A percentile compares a stretch with the other conserved stretches of the same genome.
These are phyloP conservation scores for Aspergillus arachidicola DNA, from an alignment of 2,329 filamentous ascomycete species.

Conservation along the genomic window DNA sequence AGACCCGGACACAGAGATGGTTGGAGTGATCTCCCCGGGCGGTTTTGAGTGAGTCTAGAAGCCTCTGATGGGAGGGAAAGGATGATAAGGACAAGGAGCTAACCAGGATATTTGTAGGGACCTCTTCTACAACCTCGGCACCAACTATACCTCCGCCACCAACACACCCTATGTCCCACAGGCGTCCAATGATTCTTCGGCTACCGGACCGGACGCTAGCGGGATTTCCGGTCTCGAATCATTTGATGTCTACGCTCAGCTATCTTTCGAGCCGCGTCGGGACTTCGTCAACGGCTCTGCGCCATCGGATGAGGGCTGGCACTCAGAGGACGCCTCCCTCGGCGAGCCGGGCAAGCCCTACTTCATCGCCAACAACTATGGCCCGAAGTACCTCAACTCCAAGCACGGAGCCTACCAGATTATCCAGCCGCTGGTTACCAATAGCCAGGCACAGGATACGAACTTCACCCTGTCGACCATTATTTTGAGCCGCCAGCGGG, in stretches of 20 bases:
- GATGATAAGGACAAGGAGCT: background rate
- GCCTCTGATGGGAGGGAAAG: background rate
- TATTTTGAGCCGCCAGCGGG: slow-evolving; percentile 36
- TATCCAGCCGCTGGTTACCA: slow-evolving; percentile 48
- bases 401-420: slow-evolving; percentile 45
- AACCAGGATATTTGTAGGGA: slow-evolving; percentile 22
- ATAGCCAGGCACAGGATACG: slow-evolving; percentile 38
- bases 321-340: slow-evolving; percentile 41
- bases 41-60: slow-evolving; percentile 47
- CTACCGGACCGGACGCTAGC: slow-evolving; percentile 29
- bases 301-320: slow-evolving; percentile 39
- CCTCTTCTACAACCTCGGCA: slow-evolving; percentile 47
- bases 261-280: slow-evolving; percentile 43
- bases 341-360: slow-evolving; percentile 40
- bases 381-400: slow-evolving; percentile 49
- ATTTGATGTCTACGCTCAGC: slow-evolving; percentile 50
- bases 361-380: slow-evolving; percentile 51
- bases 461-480: slow-evolving; percentile 52
- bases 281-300: slow-evolving; percentile 48
- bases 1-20: slow-evolving; percentile 52
- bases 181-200: slow-evolving; percentile 29
- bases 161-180: slow-evolving; percentile 42
- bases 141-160: slow-evolving; percentile 39
- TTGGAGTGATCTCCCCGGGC: slow-evolving; percentile 50
- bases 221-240: slow-evolving; percentile 41